These are phyloP conservation scores for Apodospora peruviana DNA, from an alignment of 495 filamentous ascomycete species.

Conservation along the genomic window DNA sequence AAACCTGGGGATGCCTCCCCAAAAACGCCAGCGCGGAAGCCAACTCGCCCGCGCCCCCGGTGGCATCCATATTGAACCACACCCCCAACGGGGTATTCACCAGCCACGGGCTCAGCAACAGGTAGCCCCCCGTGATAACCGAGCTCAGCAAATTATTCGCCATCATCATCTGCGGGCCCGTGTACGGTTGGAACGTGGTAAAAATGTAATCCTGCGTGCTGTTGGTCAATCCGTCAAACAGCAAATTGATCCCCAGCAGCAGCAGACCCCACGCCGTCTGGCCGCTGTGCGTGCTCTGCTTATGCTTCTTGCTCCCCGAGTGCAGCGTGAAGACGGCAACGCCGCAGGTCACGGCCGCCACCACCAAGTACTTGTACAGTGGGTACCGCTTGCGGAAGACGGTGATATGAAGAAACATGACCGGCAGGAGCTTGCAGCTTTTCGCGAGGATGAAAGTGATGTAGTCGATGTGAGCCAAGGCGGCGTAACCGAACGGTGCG, in stretches of 20 bases:
- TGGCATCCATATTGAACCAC: constrained; percentile 60
- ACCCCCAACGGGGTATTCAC: constrained; percentile 58
- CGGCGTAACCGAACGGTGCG: constrained; percentile 91
- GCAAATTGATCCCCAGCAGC: constrained; percentile 82
- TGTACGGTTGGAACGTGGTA: constrained; percentile 64
- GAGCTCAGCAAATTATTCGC: constrained; percentile 89
- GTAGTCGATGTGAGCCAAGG: constrained; percentile 93
- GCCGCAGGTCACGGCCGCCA: constrained; percentile 80
- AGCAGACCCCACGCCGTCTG: constrained; percentile 68
- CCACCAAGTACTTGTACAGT: constrained; percentile 93
- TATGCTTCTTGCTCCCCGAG: constrained; percentile 57
- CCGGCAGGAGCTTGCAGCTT: constrained; percentile 92
- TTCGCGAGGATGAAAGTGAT: constrained; percentile 98
- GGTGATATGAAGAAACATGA: constrained; percentile 94
- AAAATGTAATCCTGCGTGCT: constrained; percentile 96
- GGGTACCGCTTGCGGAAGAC: constrained; percentile 88
- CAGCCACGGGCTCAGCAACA: constrained; percentile 73
- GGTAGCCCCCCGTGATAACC: constrained; percentile 64
- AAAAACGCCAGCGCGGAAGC: constrained; percentile 75
- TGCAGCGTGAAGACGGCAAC: constrained; percentile 95
- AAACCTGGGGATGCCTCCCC: constrained; percentile 65
- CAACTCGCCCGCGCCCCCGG: constrained; percentile 61
- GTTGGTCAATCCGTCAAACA: constrained; percentile 95
- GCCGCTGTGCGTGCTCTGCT: constrained; percentile 29
- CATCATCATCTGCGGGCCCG: constrained; percentile 98